Base-by-base conservation (phyloP, 1,139 yeast species). In the Blastobotrys buckinghamii region DNA sequence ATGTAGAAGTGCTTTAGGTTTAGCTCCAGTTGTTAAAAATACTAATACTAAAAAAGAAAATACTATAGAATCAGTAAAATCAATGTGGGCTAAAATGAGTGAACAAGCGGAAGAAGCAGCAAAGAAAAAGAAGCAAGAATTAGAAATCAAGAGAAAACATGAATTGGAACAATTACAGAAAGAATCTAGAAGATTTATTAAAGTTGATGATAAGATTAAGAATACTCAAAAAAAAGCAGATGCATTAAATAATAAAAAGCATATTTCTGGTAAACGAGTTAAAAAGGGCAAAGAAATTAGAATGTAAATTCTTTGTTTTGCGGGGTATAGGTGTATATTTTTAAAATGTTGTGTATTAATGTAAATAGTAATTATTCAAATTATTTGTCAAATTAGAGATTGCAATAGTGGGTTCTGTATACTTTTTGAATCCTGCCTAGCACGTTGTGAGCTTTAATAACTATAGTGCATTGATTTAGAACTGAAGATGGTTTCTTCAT, bases 11-110 rank as follows among this genome's bases (percentile, higher is more conserved):
- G 52, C 69, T 50, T 67, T 78, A 19, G 78, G 81, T n/a, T 73
- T 90, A 63, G 82, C 92, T 12, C 84, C 85, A 26, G 72, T 85
- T 54, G 79, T 77, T 27, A 70, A 71, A 39, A 78, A 81, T 16
- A 69, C 74, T 49, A 70, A 70, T 24, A 64, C 56, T 26, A 66
- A 65, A 41, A 66, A 68, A 45, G 59, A 61, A 51, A 68, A 75
- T 49, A 62, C 74, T 36, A 62, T 82, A 46, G 76, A 71, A 9
- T 50, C 60, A 8, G 47, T 59, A 45, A 56, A 58, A 45, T 53
- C 56, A 41, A 76, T 81, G n/a, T 73, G 87, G 60, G 53, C 52
- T 39, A 54, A 56, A 40, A 77, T 81, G 10, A 72, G 87, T 59
- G 82, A 82, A 43, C 73, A 74, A 46, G 85, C 94, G 26, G 73